Percentiles rank a stretch among this genome's conserved stretches.
These are phyloP conservation scores for Pseudonectria foliicola DNA, from an alignment of 2,329 filamentous ascomycete genomes.

Conservation along the genomic window DNA sequence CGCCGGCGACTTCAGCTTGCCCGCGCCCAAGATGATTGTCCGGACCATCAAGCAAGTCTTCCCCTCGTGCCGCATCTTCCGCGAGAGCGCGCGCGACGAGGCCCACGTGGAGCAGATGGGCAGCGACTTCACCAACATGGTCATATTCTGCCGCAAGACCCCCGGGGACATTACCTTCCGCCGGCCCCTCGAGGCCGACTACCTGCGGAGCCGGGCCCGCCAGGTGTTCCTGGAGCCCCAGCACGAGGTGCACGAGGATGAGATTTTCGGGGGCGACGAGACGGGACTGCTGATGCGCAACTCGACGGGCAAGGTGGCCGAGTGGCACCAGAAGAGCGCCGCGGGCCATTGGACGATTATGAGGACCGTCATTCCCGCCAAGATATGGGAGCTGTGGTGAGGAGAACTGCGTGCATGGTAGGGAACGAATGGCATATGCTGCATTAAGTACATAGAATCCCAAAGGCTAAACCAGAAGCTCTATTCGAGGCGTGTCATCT, in stretches of 20 bases:
- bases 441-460: neutral
- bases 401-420: neutral
- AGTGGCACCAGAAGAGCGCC: conserved; percentile 70
- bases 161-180: conserved; percentile 55
- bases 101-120: conserved; percentile 40
- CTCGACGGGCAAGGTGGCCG: conserved; percentile 58
- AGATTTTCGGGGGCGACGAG: conserved; percentile 39
- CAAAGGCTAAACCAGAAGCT: too few species aligned
- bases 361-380: conserved; percentile 69
- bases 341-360: conserved; percentile 88
- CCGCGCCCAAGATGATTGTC: conserved; percentile 69
- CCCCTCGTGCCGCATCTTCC: conserved; percentile 84
- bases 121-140: conserved; percentile 87
- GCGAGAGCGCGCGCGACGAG: conserved; percentile 57
- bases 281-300: conserved; percentile 52
- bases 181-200: conserved; percentile 55
- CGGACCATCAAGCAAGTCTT: conserved; percentile 79
- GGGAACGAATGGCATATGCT: neutral
- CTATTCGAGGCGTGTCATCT: neutral
- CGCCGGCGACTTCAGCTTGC: conserved; percentile 76
- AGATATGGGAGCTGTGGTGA: conserved; percentile 86
- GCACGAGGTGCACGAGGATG: conserved; percentile 55
- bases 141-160: conserved; percentile 81
- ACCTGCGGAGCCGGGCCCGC: conserved; percentile 63
- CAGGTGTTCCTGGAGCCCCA: conserved; percentile 63